These are phyloP conservation scores for Heterococcus sp. DNA, from an alignment of 108 stramenopile genomes.

Conservation along the genomic window DNA sequence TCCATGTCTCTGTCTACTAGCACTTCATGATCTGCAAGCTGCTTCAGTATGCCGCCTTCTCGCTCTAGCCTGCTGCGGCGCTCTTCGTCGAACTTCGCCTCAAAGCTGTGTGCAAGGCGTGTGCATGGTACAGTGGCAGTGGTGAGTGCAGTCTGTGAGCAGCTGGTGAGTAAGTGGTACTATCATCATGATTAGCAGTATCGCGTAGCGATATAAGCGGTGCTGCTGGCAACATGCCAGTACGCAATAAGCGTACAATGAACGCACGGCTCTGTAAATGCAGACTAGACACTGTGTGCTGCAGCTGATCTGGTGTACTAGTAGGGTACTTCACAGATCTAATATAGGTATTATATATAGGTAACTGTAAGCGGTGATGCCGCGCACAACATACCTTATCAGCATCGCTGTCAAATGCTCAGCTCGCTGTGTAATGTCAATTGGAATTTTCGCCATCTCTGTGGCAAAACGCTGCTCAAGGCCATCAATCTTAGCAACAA, in stretches of 20 bases:
- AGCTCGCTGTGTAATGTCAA: conserved; percentile 34
- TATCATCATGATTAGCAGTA: neutral
- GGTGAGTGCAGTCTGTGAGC: too few species aligned
- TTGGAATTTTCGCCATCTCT: conserved; percentile 37
- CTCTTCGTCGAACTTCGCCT: conserved; percentile 72
- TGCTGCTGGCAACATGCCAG: too few species aligned
- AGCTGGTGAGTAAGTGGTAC: neutral
- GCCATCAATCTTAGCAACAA: conserved; percentile 6
- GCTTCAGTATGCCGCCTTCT: conserved; percentile 79
- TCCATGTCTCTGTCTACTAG: conserved; percentile 65
- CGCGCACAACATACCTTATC: conserved; percentile 9
- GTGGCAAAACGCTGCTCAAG: conserved; percentile 35
- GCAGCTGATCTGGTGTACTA: too few species aligned
- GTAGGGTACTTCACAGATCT: too few species aligned
- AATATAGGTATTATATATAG: too few species aligned
- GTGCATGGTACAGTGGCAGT: neutral
- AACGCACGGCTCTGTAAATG: too few species aligned
- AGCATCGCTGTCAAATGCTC: conserved; percentile 38
- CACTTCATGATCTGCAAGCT: conserved; percentile 76
- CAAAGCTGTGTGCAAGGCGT: conserved; percentile 11
- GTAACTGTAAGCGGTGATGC: too few species aligned
- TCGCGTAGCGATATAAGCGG: too few species aligned
- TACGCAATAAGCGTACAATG: too few species aligned
- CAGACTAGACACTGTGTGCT: too few species aligned
- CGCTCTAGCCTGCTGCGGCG: conserved; percentile 68